Evolutionary conservation across 2,329 filamentous ascomycete species (phyloP), one percentile per base, ranked within the genome.

Genomic region (Alternaria ethzedia): DNA sequence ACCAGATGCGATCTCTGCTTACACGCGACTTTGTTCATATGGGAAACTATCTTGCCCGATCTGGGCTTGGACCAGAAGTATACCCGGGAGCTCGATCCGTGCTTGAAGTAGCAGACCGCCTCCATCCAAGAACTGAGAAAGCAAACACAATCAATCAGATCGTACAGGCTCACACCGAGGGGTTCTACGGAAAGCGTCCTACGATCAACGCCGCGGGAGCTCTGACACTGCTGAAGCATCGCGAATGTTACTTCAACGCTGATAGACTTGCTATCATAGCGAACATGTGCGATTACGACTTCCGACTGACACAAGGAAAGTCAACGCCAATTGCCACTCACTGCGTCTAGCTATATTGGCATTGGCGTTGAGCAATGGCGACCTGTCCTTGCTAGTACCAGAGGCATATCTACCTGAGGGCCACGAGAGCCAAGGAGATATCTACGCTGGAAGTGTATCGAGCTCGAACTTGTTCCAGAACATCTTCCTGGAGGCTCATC

Each of bases 381-480:
- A 47, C 13, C 23, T 47, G 9, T 47, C 20, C 7, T 3, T 47
- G 45, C 4, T 47, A 25, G 23, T 0, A 1, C 45, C 45, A 23
- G 45, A 47, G 45, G 23, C 15, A 0, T 47, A 47, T 6, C 8
- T 3, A 47, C 45, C 23, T 0, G 0, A 15, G 9, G 7, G 3
- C 3, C 7, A 2, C 2, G 5, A n/a, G 0, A 0, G 17, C 3
- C 15, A 23, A 47, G 45, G 4, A 11, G 45, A 47, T 4, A 3
- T 5, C 5, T 47, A 10, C 2, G 45, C 21, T 23, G 7, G 21
- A 26, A 23, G 13, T 47, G 45, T 5, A 47, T 15, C 44, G 13
- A 46, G 12, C 44, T 10, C 44, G 13, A 21, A 2, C 21, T 2
- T 47, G 12, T 47, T 47, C 21, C 45, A 47, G 12, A 15, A 28